Conservation (phyloP, 345 rosid genomes). For the Hypericum androsaemum region DNA sequence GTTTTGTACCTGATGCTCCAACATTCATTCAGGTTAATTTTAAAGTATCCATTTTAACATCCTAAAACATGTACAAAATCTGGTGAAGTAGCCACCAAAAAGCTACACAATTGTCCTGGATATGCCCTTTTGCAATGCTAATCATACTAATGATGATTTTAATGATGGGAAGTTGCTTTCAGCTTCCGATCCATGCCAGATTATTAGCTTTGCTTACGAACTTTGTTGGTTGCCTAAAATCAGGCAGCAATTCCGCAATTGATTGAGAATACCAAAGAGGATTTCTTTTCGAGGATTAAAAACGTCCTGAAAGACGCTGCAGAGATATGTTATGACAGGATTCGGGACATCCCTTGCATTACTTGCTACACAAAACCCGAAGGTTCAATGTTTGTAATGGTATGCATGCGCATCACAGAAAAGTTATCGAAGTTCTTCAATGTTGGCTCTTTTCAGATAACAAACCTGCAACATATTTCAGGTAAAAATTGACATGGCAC, state of each 20-base stretch:
- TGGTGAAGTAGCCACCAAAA: too few species aligned
- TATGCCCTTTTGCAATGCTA: too few species aligned
- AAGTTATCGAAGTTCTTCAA: not conserved
- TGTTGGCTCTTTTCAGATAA: not conserved
- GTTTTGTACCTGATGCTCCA: conserved; percentile 21
- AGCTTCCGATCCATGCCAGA: not conserved
- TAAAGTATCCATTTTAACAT: too few species aligned
- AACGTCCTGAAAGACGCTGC: conserved; percentile 25
- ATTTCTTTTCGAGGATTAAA: conserved; percentile 26
- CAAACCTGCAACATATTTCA: conserved; percentile 3
- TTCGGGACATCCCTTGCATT: conserved; percentile 39
- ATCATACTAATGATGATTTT: too few species aligned
- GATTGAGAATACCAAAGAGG: conserved; percentile 26
- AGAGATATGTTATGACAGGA: conserved; percentile 25
- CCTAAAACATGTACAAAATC: too few species aligned
- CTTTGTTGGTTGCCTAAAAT: too few species aligned
- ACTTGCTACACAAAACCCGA: conserved; percentile 37
- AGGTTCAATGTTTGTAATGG: conserved; percentile 47
- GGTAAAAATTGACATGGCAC: conserved; percentile 30
- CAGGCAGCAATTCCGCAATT: conserved; percentile 44
- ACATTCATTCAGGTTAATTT: conserved; percentile 45
- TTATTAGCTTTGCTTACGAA: not conserved
- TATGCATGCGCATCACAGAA: conserved; percentile 2
- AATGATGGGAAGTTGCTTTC: too few species aligned
- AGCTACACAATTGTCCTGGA: too few species aligned